Evolutionary conservation across 177 flowering plant species (phyloP).

Genomic region (Tripterygium wilfordii): DNA sequence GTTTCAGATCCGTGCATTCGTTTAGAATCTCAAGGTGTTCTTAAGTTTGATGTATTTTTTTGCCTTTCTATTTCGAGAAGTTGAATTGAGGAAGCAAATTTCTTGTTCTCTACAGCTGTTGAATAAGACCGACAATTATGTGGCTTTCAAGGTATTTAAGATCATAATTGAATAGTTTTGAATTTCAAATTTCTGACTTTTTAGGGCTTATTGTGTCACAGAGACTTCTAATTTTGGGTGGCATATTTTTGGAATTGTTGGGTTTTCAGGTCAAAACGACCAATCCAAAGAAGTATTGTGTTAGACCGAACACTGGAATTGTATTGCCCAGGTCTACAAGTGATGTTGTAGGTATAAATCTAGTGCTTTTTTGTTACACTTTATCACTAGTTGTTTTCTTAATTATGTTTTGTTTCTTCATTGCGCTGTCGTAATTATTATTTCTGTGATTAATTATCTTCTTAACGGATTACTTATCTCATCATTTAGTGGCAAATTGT

Average conservation of each 20-base stretch:
- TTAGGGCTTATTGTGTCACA: too few species aligned
- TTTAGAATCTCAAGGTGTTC: too few species aligned
- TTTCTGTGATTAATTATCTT: too few species aligned
- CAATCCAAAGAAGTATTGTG: constrained; percentile 82
- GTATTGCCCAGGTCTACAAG: constrained; percentile 56
- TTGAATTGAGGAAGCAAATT: constrained; percentile 43
- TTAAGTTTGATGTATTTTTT: too few species aligned
- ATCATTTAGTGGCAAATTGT: not conserved
- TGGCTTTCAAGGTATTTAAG: constrained; percentile 49
- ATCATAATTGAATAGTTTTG: too few species aligned
- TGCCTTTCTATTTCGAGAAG: constrained; percentile 8
- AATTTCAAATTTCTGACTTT: too few species aligned
- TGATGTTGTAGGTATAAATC: constrained; percentile 48
- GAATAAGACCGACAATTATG: constrained; percentile 27
- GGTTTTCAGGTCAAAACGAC: constrained; percentile 70
- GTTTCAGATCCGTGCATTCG: too few species aligned
- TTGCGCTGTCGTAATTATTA: not conserved
- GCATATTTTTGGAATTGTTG: constrained; percentile 2
- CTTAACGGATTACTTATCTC: not conserved
- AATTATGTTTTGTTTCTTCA: not conserved
- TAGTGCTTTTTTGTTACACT: constrained; percentile 5
- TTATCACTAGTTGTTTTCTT: not conserved
- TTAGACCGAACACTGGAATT: constrained; percentile 72
- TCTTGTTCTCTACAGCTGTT: constrained; percentile 32
- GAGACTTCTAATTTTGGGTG: constrained; percentile 8